Conservation (phyloP, 2,329 filamentous ascomycete genomes). For the Trichoderma lentiforme region DNA sequence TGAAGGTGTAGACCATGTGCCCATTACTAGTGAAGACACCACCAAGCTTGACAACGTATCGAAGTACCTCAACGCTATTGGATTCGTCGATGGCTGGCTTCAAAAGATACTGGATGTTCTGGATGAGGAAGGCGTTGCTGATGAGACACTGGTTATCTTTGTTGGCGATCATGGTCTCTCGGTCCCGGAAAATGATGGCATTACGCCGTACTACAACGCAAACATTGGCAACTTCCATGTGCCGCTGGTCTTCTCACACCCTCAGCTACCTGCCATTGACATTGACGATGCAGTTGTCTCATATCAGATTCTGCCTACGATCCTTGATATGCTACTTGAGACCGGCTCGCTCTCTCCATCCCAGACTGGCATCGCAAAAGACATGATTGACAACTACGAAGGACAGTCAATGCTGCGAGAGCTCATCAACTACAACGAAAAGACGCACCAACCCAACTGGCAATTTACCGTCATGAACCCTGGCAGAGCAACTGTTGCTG, state of each 20-base stretch:
- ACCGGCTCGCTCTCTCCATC: constrained; percentile 27
- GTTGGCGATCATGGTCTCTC: constrained; percentile 35
- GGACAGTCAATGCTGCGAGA: constrained; percentile 28
- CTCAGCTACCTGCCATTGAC: constrained; percentile 31
- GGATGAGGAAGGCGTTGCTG: constrained; percentile 30
- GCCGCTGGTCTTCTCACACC: constrained; percentile 32
- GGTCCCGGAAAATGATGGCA: constrained; percentile 30
- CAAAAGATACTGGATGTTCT: constrained; percentile 30
- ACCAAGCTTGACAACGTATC: constrained; percentile 28
- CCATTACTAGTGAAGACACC: constrained; percentile 17
- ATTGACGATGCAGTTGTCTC: constrained; percentile 32
- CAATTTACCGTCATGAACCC: constrained; percentile 29
- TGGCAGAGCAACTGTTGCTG: constrained; percentile 26
- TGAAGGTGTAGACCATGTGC: constrained; percentile 21
- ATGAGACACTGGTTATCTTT: constrained; percentile 32
- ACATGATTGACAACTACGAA: constrained; percentile 26
- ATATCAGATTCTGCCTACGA: constrained; percentile 33
- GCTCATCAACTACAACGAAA: constrained; percentile 15
- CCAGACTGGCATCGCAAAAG: constrained; percentile 20
- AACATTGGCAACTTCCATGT: constrained; percentile 35
- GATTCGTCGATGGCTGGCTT: constrained; percentile 33
- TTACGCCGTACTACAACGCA: constrained; percentile 33
- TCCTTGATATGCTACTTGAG: constrained; percentile 33
- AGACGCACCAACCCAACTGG: constrained; percentile 24
- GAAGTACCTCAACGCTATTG: constrained; percentile 32